Conservation (phyloP, 768 basidiomycete genomes). For the Leccinum uliginosum region DNA sequence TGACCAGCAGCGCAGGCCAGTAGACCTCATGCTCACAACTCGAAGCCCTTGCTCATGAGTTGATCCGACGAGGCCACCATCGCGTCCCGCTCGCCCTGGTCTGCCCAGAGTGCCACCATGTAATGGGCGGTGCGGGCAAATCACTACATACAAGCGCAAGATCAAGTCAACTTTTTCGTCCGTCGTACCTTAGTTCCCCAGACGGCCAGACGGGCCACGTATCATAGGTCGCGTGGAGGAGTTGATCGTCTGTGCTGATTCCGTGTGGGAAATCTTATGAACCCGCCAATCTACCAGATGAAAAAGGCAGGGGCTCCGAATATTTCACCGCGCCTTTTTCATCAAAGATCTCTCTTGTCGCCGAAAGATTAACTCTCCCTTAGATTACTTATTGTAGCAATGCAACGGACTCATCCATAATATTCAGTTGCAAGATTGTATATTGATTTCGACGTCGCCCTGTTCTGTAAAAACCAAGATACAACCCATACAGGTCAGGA, state of each 20-base stretch:
- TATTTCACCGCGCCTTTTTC: too few relatives aligned
- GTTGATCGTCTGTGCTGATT: too few relatives aligned
- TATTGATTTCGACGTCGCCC: too few relatives aligned
- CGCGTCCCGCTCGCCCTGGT: slow-evolving; percentile 12
- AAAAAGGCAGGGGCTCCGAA: too few relatives aligned
- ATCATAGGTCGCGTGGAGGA: background rate
- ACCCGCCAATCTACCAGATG: too few relatives aligned
- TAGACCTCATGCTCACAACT: slow-evolving; percentile 75
- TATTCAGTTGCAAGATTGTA: too few relatives aligned
- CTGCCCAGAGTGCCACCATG: background rate
- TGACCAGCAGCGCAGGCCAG: slow-evolving; percentile 60
- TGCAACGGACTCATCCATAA: too few relatives aligned
- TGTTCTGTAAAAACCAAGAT: background rate
- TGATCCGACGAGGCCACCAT: slow-evolving; percentile 61
- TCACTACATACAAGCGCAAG: background rate
- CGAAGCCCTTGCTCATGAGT: slow-evolving; percentile 65
- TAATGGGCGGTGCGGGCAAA: background rate
- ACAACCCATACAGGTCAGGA: background rate
- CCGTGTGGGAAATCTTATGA: too few relatives aligned
- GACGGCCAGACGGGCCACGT: background rate
- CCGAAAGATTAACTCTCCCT: too few relatives aligned
- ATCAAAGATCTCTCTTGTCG: too few relatives aligned
- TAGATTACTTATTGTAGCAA: too few relatives aligned
- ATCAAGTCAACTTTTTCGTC: background rate
- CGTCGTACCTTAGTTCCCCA: background rate